phyloP scores from a whole-genome alignment of 768 basidiomycete genomes.

The Mrakia hoshinonis region DNA sequence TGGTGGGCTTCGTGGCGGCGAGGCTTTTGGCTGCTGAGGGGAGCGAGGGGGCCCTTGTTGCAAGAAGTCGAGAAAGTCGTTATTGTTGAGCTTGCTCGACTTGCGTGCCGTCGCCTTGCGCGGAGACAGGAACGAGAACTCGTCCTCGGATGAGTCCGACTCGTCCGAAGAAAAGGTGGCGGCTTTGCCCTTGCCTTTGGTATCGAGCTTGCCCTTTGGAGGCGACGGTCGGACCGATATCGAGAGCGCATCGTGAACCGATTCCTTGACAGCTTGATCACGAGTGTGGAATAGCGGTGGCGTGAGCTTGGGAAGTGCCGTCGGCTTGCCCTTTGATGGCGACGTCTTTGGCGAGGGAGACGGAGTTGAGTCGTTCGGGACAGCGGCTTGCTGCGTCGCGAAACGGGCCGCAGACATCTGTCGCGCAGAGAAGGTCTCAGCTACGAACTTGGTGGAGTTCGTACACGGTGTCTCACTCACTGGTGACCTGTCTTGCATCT shows the following conservation, averaged over 20 bases:
- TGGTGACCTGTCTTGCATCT: conserved; percentile 4
- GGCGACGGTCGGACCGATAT: background rate
- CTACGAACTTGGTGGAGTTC: background rate
- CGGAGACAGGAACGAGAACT: conserved; percentile 4
- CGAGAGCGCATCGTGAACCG: background rate
- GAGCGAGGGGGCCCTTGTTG: background rate
- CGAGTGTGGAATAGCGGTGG: no score
- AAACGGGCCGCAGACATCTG: background rate
- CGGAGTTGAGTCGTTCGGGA: background rate
- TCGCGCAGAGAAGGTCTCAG: no score
- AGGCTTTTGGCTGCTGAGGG: background rate
- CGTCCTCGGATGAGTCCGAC: background rate
- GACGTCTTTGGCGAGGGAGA: background rate
- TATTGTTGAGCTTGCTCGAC: background rate
- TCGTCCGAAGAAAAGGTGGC: background rate
- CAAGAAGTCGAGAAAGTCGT: conserved; percentile 1
- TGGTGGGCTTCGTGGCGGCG: background rate
- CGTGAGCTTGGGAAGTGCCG: no score
- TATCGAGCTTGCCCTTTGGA: background rate
- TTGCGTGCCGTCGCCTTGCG: background rate
- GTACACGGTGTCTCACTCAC: background rate
- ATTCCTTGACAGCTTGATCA: background rate
- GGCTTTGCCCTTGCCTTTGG: background rate
- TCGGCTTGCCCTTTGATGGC: no score
- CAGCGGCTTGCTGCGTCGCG: background rate